Base-by-base conservation (phyloP, 164 flowering plant genomes). In the Chloranthus sessilifolius region DNA sequence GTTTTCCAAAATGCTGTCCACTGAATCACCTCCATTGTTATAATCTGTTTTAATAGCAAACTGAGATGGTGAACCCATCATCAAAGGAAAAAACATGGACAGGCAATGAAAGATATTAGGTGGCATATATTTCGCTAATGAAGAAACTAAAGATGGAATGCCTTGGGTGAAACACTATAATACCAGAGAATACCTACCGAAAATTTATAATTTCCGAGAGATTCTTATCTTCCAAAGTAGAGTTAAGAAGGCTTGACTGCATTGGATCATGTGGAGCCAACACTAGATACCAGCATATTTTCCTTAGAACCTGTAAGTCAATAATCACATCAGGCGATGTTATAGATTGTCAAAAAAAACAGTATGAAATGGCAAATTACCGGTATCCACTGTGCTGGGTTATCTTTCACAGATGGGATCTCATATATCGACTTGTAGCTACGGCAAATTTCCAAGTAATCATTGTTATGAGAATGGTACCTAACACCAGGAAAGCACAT, bases 1-100 rank as follows among this genome's bases (percentile, higher is more conserved):
- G 79, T 59, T 38, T 72, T 68, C 99, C 97, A 86, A 40, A 92
- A 79, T 45, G 74, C 37, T 45, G 89, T 88, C 99, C 99, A 92
- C 64, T 74, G 92, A 61, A 92, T 79, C 43, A 88, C 95, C 78
- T 92, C 99, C 97, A 92, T 92, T 26, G 97, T 92, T 15, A 86
- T 77, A 39, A 92, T 47, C 50, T 88, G 91, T 61, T 92, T 92
- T 74, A 92, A 59, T 35, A 92, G 78, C 56, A 68, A 59, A 66
- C 99, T 88, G 52, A 7, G 52, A 58, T 27, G 58, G 48, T 31
- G 28, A 3, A 38, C n/a, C 15, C 38, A 53, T 20, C 27, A 42
- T 20, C 45, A 19, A 41, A 11, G 43, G 26, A 8, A 31, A 27
- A 24, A 38, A 38, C 20, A 52, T 25, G 10, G 17, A 28, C 10